Evolutionary conservation across 139 green algal species (phyloP).

Genomic region (Tetradesmus obliquus): DNA sequence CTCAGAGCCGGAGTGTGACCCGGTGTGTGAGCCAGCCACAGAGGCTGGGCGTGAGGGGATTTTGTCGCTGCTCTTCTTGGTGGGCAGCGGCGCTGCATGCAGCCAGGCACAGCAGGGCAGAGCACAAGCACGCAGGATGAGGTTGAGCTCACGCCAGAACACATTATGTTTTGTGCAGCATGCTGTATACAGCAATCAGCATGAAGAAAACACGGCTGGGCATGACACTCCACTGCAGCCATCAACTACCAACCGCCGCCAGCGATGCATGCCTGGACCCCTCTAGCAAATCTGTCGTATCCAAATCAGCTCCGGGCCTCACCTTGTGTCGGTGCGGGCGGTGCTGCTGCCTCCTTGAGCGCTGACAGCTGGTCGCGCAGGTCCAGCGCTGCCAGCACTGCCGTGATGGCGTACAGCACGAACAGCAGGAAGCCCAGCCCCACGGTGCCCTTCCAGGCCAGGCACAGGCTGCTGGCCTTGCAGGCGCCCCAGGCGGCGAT

Average conservation of each 20-base stretch:
- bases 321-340: background rate
- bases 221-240: no score
- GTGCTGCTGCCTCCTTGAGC: background rate
- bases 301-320: background rate
- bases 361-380: constrained; percentile 12
- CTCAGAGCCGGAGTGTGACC: background rate
- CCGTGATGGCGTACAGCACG: constrained; percentile 9
- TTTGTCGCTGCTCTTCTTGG: background rate
- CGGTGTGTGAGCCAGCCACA: background rate
- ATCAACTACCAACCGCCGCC: no score
- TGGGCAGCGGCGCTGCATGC: background rate
- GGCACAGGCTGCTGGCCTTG: constrained; percentile 15
- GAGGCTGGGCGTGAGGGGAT: background rate
- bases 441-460: constrained; percentile 30
- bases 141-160: no score
- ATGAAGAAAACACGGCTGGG: no score
- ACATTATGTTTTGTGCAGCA: no score
- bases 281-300: no score
- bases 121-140: background rate
- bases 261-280: no score
- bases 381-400: constrained; percentile 34
- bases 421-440: constrained; percentile 26
- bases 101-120: background rate
- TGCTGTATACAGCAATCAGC: no score
- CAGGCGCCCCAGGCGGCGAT: constrained; percentile 12